Conservation (phyloP, 257 asterid species). For the Cordia subcordata region DNA sequence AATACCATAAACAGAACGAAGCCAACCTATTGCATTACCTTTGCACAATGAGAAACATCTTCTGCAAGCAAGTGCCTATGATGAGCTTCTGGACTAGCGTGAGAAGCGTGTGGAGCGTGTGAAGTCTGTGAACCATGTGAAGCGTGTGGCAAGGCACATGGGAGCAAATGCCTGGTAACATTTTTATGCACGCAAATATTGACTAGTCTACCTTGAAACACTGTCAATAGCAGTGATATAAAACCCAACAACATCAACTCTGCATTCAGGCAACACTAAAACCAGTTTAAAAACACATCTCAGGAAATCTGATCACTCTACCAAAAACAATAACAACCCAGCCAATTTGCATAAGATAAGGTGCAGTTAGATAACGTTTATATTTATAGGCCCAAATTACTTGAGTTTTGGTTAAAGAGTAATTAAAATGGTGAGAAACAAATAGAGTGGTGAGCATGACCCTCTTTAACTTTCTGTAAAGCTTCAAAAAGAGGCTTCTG, state of each 20-base stretch:
- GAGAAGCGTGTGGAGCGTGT: slow-evolving; percentile 13
- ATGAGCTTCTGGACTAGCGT: slow-evolving; percentile 21
- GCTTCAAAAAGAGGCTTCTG: slow-evolving; percentile 43
- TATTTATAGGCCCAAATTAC: too few species aligned
- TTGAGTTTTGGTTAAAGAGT: not conserved
- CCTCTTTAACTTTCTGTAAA: slow-evolving; percentile 45
- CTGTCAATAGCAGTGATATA: slow-evolving; percentile 70
- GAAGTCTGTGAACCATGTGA: too few species aligned
- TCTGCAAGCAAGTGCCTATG: slow-evolving; percentile 54
- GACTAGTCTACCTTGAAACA: slow-evolving; percentile 54
- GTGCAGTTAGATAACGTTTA: not conserved
- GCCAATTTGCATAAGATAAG: not conserved
- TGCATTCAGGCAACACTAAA: slow-evolving; percentile 27
- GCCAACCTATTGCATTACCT: slow-evolving; percentile 30
- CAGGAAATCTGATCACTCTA: not conserved
- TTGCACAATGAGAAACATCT: slow-evolving; percentile 41
- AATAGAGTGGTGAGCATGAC: slow-evolving; percentile 8
- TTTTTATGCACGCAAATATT: slow-evolving; percentile 45
- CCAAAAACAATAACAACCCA: slow-evolving; percentile 1
- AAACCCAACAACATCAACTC: slow-evolving; percentile 85
- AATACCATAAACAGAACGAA: slow-evolving; percentile 2
- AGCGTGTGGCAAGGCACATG: slow-evolving; percentile 35
- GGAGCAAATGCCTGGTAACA: slow-evolving; percentile 44
- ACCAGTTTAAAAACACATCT: not conserved
- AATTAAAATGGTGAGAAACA: not conserved